Evolutionary conservation across 495 filamentous ascomycete genomes (phyloP).

Genomic region (Corynascus novoguineensis): DNA sequence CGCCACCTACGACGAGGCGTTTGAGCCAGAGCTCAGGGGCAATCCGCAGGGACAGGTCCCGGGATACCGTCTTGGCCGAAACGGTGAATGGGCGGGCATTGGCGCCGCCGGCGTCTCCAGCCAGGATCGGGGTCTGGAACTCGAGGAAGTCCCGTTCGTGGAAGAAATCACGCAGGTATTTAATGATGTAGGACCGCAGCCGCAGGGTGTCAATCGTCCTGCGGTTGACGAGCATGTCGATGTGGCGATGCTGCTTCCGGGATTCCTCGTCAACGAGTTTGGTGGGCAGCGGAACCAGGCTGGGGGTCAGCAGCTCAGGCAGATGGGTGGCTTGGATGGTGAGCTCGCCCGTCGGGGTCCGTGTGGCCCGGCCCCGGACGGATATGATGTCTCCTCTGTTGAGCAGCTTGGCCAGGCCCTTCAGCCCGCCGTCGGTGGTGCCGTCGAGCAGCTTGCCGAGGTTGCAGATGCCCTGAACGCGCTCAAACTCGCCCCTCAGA

Average conservation of each 20-base stretch:
- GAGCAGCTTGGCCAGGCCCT: constrained; percentile 51
- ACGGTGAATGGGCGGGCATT: constrained; percentile 80
- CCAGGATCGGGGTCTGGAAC: constrained; percentile 84
- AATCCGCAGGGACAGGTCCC: constrained; percentile 66
- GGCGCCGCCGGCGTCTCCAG: constrained; percentile 71
- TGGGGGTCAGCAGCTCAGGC: constrained; percentile 68
- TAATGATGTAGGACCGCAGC: constrained; percentile 67
- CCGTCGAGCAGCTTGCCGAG: constrained; percentile 45
- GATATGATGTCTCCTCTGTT: constrained; percentile 73
- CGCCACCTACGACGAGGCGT: constrained; percentile 87
- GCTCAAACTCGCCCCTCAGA: constrained; percentile 61
- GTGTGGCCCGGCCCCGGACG: constrained; percentile 64
- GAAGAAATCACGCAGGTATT: constrained; percentile 68
- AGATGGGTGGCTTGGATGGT: constrained; percentile 62
- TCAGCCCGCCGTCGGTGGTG: constrained; percentile 42
- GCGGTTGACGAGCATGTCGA: constrained; percentile 73
- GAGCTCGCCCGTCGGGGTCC: constrained; percentile 69
- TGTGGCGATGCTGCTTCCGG: constrained; percentile 62
- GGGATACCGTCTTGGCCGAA: constrained; percentile 64
- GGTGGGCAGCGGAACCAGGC: constrained; percentile 67
- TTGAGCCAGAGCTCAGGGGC: constrained; percentile 96
- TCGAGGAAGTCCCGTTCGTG: constrained; percentile 67
- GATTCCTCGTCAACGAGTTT: constrained; percentile 60
- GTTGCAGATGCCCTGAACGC: constrained; percentile 70
- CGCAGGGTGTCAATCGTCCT: constrained; percentile 60